phyloP scores from a whole-genome alignment of 345 rosid genomes.

The Sisymbrium altissimum region DNA sequence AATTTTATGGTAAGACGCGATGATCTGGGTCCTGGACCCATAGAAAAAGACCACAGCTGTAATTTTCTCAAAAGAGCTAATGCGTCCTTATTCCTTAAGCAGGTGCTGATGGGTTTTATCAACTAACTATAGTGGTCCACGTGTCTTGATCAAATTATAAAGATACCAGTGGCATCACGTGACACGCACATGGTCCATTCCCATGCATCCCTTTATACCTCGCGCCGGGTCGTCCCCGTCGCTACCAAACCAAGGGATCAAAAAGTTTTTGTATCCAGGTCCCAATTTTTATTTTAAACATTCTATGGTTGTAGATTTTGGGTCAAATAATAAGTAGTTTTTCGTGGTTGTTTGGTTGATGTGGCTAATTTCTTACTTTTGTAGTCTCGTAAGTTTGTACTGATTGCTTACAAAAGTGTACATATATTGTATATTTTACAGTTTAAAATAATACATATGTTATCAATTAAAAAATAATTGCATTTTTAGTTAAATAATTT shows the following conservation, averaged over 20 bases:
- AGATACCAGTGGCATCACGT: conserved; percentile 18
- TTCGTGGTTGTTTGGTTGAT: too few species aligned
- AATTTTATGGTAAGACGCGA: background rate
- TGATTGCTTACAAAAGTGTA: too few species aligned
- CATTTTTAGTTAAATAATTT: too few species aligned
- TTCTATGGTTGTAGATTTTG: background rate
- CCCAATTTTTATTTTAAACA: background rate
- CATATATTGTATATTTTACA: too few species aligned
- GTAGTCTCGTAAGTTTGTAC: too few species aligned
- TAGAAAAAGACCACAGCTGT: conserved; percentile 4
- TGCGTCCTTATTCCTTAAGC: conserved; percentile 23
- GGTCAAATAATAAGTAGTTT: background rate
- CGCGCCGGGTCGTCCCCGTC: conserved; percentile 30
- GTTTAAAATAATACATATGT: too few species aligned
- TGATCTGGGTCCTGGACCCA: conserved; percentile 23
- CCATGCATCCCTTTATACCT: conserved; percentile 20
- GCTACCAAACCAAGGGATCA: conserved; percentile 27
- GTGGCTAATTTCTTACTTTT: too few species aligned
- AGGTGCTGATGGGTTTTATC: background rate
- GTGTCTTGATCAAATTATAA: conserved; percentile 11
- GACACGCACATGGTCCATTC: conserved; percentile 18
- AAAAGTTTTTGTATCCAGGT: conserved; percentile 10
- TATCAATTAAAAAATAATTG: too few species aligned
- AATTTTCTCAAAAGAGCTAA: conserved; percentile 22
- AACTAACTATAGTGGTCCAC: conserved; percentile 13